Percentiles rank a stretch among this genome's conserved stretches.
Conservation (phyloP, 257 asterid genomes). For the Plectranthus barbatus region DNA sequence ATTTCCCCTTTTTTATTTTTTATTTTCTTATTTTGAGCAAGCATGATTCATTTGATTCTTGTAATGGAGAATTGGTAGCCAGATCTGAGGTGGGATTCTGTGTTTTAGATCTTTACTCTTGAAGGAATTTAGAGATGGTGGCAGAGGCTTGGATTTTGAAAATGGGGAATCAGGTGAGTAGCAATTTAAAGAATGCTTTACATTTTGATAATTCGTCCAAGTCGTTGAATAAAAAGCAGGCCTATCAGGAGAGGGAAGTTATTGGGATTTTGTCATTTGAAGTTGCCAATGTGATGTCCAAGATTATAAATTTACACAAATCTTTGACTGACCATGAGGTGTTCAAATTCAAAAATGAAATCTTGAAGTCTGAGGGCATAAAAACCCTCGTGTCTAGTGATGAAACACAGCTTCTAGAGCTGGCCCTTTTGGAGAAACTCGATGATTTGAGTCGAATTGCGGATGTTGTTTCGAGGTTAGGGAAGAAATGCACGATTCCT, state of each 20-base stretch:
- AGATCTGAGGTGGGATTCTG: constrained; percentile 39
- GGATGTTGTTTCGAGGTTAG: constrained; percentile 75
- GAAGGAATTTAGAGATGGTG: constrained; percentile 53
- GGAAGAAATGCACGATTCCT: constrained; percentile 78
- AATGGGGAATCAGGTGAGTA: constrained; percentile 93
- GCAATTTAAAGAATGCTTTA: constrained; percentile 66
- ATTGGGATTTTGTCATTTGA: constrained; percentile 89
- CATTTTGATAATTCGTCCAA: constrained; percentile 50
- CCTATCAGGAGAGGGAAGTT: constrained; percentile 28
- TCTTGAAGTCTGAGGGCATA: constrained; percentile 63
- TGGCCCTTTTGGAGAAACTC: constrained; percentile 63
- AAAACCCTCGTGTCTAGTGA: constrained; percentile 54
- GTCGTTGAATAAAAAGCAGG: constrained; percentile 28
- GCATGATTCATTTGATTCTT: not conserved
- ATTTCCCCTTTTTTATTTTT: too few species aligned
- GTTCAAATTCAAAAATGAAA: constrained; percentile 64
- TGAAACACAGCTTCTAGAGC: constrained; percentile 56
- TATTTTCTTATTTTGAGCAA: not conserved
- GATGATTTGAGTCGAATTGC: constrained; percentile 81
- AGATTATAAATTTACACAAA: constrained; percentile 68
- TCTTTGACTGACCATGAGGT: constrained; percentile 62
- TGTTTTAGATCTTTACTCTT: constrained; percentile 20
- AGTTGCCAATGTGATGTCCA: constrained; percentile 96
- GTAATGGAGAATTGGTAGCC: not conserved
- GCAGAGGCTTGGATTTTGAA: constrained; percentile 80